Base-by-base conservation (phyloP, 1,284 basidiomycete genomes). In the Polyporus tsugae region DNA sequence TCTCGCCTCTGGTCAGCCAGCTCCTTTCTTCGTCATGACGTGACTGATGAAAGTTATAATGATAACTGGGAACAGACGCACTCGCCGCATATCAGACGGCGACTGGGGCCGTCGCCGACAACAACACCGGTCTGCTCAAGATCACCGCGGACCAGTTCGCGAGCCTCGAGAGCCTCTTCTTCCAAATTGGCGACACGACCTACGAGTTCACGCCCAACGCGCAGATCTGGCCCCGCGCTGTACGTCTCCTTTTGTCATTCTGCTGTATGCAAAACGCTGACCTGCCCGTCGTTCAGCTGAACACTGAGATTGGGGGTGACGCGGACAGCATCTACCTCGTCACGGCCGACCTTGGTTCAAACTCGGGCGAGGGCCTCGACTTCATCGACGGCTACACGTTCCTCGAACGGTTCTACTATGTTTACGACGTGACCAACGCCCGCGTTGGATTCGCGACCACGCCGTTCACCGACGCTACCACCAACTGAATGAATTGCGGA, bases 381-480 rank as follows among this genome's bases (percentile, higher is more conserved):
- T 78, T 78, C 70, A 72, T 76, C 65, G 77, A 75, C 66, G 76
- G 76, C 35, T 67, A 73, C 58, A 62, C 70, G 4, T 77, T 73
- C 68, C 73, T 78, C 57, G 75, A 78, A 70, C 72, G 76, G 3
- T 77, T 77, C 75, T 76, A 76, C 69, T 70, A 69, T 63, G 74
- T 76, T 7, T 76, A 73, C 69, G 70, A 75, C 39, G 46, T 60
- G 25, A 64, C 81, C 42, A 86, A 86, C 78, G 59, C 64, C 11
- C 78, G 71, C 10, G 76, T 87, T 52, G 85, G 85, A 11, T 80
- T 86, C 60, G 85, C 85, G 1, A 79, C 71, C 29, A 86, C 84
- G 1, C 6, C 59, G 33, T 78, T 82, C 74, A 86, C 84, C 0
- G 62, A 78, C 57, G 80, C 81, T 1, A 75, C 68, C 9, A 81